Evolutionary conservation across 2,329 filamentous ascomycete species (phyloP), one percentile per base, ranked within the genome.

Genomic region (Xylaria sp.): DNA sequence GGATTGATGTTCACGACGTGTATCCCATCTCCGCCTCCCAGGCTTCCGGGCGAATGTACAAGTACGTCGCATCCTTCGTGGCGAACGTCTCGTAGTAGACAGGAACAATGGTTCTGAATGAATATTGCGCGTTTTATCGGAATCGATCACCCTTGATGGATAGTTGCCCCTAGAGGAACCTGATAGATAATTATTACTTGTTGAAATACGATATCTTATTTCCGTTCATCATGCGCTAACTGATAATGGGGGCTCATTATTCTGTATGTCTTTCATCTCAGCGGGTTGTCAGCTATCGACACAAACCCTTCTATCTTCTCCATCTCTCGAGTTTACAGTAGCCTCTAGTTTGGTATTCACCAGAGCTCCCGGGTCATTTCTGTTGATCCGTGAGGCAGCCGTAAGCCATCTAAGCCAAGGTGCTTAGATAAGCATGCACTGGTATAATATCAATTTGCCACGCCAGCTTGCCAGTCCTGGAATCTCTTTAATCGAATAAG

Each of bases 231-330:
- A 34, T 34, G 32, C 32, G 32, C 32, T 34, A n/a, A 18, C 28
- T 30, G 6, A 3, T 30, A 30, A 30, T 61, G 60, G 48, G 70
- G 69, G 41, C 34, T 75, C 3, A 68, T 70, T 10, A 70, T 72
- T 0, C 64, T 65, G 7, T 69, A 68, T 2, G 65, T 75, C 0
- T 75, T 73, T 57, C 60, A 66, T 2, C 45, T 70, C 12, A 60
- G 65, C 18, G 23, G 52, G 9, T 64, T 65, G 63, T 66, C 58
- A 13, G 28, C 28, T 9, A 30, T 32, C 28, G 1, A 52, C 15
- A 52, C 3, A 32, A 52, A 9, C 7, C 8, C 7, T 8, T 30
- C 25, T 60, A 2, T 32, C 43, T 39, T 23, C 13, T 10, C 6
- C 39, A 15, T 43, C 15, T 39, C 23, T 13, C 15, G 32, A 30